Conservation (phyloP, 768 basidiomycete genomes). For the Antrodiella citrinella region DNA sequence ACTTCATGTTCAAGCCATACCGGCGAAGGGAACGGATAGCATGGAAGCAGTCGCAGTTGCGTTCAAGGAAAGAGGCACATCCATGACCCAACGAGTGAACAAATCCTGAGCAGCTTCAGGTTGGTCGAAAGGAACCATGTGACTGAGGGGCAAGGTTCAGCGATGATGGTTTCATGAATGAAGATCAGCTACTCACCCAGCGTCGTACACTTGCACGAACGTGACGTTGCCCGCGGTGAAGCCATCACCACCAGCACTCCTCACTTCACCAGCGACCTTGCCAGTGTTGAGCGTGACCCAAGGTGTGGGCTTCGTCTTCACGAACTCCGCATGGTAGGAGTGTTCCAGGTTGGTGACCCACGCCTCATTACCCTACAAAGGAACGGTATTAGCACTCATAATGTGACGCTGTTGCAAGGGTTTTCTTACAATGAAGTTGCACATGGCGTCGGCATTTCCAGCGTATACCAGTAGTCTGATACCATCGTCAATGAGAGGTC, state of each 20-base stretch:
- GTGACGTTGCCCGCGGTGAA: conserved; percentile 77
- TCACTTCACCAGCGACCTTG: conserved; percentile 56
- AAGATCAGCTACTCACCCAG: conserved; percentile 51
- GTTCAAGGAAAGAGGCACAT: conserved; percentile 37
- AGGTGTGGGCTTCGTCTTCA: conserved; percentile 35
- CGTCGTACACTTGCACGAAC: conserved; percentile 69
- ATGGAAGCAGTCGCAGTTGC: conserved; percentile 4
- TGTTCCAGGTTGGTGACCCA: conserved; percentile 65
- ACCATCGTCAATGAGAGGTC: conserved; percentile 75
- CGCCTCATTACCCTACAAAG: conserved; percentile 60
- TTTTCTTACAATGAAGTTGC: conserved; percentile 65
- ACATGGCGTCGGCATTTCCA: conserved; percentile 87
- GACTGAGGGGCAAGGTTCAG: conserved; percentile 33
- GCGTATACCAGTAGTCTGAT: conserved; percentile 85
- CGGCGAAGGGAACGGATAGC: conserved; percentile 10
- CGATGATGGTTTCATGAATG: background rate
- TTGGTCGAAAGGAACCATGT: conserved; percentile 90
- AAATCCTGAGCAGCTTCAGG: conserved; percentile 75
- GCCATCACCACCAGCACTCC: conserved; percentile 57
- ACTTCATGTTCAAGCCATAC: background rate
- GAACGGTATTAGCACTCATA: background rate
- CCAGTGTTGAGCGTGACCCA: conserved; percentile 51
- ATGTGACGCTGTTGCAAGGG: background rate
- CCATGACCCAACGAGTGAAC: conserved; percentile 49
- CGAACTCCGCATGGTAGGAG: conserved; percentile 55